Evolutionary conservation across 1,284 basidiomycete species (phyloP).

Genomic region (Coriolopsis trogii): DNA sequence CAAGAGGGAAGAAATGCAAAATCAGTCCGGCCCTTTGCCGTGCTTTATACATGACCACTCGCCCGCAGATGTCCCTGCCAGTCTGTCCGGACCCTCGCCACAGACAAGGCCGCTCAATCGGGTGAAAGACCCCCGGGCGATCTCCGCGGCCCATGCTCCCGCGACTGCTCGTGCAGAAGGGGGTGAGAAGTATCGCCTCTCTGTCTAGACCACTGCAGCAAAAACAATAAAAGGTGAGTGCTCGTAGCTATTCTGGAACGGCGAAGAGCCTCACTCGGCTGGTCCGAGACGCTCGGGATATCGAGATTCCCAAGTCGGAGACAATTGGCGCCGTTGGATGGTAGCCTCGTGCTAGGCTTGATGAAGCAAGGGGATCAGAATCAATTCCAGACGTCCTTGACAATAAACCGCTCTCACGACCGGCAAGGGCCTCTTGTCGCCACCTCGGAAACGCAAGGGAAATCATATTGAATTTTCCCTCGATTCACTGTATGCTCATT

Average conservation of each 20-base stretch:
- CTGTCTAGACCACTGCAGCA: constrained; percentile 4
- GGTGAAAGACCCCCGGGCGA: background rate
- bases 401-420: constrained; percentile 11
- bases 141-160: constrained; percentile 7
- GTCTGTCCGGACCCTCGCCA: background rate
- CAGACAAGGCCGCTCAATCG: constrained; percentile 21
- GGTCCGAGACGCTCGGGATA: background rate
- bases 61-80: background rate
- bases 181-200: background rate
- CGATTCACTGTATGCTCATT: too few relatives aligned
- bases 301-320: constrained; percentile 11
- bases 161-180: background rate
- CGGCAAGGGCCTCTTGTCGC: too few relatives aligned
- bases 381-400: constrained; percentile 8
- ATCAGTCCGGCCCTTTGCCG: background rate
- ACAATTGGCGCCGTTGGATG: constrained; percentile 14
- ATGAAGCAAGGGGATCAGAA: constrained; percentile 1
- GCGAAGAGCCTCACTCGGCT: background rate
- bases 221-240: constrained; percentile 13
- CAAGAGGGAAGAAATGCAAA: constrained; percentile 6
- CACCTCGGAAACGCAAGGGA: too few relatives aligned
- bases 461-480: too few relatives aligned
- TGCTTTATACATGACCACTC: constrained; percentile 9
- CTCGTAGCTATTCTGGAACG: constrained; percentile 2
- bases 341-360: constrained; percentile 21